These are phyloP conservation scores for Globisporangium megalacanthum DNA, from an alignment of 352 stramenopile genomes.

Conservation along the genomic window DNA sequence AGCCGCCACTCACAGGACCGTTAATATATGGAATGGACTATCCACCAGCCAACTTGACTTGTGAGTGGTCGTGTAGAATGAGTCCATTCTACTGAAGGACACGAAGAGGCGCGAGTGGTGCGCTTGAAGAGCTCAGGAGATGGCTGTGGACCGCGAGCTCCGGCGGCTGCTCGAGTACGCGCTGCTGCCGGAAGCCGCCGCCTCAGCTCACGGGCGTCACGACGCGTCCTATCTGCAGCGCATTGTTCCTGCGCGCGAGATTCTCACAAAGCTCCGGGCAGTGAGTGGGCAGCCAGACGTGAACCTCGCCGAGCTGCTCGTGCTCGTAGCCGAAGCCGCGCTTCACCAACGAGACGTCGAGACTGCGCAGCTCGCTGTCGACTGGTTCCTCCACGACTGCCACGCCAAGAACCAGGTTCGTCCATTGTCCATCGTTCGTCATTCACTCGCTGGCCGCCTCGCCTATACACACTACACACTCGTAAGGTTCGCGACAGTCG, in stretches of 20 bases:
- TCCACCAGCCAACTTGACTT: too few species aligned
- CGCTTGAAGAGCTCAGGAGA: conserved; percentile 7
- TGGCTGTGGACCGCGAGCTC: conserved; percentile 52
- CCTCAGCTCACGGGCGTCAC: background rate
- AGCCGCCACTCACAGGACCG: background rate
- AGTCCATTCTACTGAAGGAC: background rate
- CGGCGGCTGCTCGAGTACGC: conserved; percentile 42
- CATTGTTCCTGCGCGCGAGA: conserved; percentile 24
- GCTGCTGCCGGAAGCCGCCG: conserved; percentile 22
- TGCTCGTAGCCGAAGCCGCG: conserved; percentile 65
- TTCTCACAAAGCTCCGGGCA: conserved; percentile 29
- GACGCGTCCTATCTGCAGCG: conserved; percentile 2
- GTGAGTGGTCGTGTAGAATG: background rate
- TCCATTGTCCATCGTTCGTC: too few species aligned
- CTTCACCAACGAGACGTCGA: conserved; percentile 64
- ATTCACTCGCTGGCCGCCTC: background rate
- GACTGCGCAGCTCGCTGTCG: conserved; percentile 38
- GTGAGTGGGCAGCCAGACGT: conserved; percentile 34
- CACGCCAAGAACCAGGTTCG: conserved; percentile 73
- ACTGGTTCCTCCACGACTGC: conserved; percentile 71
- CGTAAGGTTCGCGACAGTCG: background rate
- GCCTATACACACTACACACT: too few species aligned
- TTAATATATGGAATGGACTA: conserved; percentile 1
- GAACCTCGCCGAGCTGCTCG: conserved; percentile 67
- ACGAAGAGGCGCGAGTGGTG: background rate